Conservation (phyloP, 2,329 filamentous ascomycete species). For the Microcyclosporella mali region DNA sequence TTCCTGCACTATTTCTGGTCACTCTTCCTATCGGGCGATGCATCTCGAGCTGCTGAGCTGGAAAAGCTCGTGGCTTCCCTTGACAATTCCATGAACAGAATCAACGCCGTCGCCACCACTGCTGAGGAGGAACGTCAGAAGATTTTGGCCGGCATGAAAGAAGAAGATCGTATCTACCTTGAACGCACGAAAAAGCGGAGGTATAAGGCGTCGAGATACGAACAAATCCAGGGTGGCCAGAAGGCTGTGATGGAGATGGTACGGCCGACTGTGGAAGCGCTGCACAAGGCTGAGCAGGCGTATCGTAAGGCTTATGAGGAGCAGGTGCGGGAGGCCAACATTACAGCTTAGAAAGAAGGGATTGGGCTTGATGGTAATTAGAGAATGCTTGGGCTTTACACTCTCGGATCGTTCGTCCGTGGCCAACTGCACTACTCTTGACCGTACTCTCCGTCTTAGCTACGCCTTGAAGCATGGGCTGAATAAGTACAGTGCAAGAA, state of each 20-base stretch:
- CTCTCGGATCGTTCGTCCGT: too few relatives aligned
- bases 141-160: conserved; percentile 60
- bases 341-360: not conserved
- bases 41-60: conserved; percentile 67
- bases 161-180: conserved; percentile 64
- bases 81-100: conserved; percentile 67
- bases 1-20: conserved; percentile 98
- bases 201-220: conserved; percentile 46
- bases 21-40: conserved; percentile 83
- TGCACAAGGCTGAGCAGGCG: conserved; percentile 63
- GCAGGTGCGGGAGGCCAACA: conserved; percentile 38
- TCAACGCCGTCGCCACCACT: conserved; percentile 70
- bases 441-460: too few relatives aligned
- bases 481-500: too few relatives aligned
- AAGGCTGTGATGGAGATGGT: conserved; percentile 71
- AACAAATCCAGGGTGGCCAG: conserved; percentile 67
- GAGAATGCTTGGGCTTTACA: too few relatives aligned
- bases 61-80: conserved; percentile 77
- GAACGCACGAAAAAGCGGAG: conserved; percentile 68
- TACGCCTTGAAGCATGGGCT: too few relatives aligned
- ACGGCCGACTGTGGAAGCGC: conserved; percentile 63
- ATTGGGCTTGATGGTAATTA: too few relatives aligned
- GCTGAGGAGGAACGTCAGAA: conserved; percentile 68
- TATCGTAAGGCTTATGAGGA: conserved; percentile 64
- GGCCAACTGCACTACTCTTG: too few relatives aligned